Percentiles rank a stretch among this genome's conserved stretches.
Conservation (phyloP, 495 filamentous ascomycete species). For the Penicillium atrosanguineum region DNA sequence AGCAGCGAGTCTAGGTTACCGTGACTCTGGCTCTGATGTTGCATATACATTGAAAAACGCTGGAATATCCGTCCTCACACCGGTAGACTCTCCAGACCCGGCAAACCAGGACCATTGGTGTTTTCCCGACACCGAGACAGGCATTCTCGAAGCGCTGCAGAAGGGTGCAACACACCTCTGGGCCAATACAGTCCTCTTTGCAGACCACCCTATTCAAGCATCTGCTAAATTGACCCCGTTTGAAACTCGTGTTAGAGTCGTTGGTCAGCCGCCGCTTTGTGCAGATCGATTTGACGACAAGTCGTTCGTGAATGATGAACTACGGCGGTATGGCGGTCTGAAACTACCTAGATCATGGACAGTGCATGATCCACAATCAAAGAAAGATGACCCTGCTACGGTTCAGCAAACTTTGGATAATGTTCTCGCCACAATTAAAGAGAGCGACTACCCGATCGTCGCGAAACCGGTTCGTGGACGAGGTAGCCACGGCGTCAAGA, state of each 20-base stretch:
- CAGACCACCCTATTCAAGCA: constrained; percentile 30
- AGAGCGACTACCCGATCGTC: constrained; percentile 24
- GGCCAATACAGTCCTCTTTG: constrained; percentile 37
- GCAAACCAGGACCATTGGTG: constrained; percentile 26
- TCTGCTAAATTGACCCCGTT: constrained; percentile 15
- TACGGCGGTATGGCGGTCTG: constrained; percentile 16
- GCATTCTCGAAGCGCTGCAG: constrained; percentile 24
- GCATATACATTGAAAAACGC: constrained; percentile 18
- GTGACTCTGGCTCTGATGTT: constrained; percentile 32
- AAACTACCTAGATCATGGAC: constrained; percentile 21
- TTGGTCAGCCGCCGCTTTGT: constrained; percentile 32
- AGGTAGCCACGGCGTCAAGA: constrained; percentile 32
- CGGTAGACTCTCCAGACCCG: constrained; percentile 11
- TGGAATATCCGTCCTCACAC: constrained; percentile 22
- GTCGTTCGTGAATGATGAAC: constrained; percentile 28
- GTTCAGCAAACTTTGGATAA: not conserved
- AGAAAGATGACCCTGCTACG: not conserved
- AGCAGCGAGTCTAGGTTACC: constrained; percentile 21
- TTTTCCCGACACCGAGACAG: constrained; percentile 34
- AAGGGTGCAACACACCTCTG: constrained; percentile 34
- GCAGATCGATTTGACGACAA: constrained; percentile 38
- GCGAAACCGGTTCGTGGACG: constrained; percentile 28
- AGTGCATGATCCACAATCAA: constrained; percentile 6
- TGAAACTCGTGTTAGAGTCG: constrained; percentile 18
- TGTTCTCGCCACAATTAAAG: constrained; percentile 3